Evolutionary conservation across 2,329 filamentous ascomycete genomes (phyloP), one percentile per base, ranked within the genome.

Genomic region (Penicillium sp.): DNA sequence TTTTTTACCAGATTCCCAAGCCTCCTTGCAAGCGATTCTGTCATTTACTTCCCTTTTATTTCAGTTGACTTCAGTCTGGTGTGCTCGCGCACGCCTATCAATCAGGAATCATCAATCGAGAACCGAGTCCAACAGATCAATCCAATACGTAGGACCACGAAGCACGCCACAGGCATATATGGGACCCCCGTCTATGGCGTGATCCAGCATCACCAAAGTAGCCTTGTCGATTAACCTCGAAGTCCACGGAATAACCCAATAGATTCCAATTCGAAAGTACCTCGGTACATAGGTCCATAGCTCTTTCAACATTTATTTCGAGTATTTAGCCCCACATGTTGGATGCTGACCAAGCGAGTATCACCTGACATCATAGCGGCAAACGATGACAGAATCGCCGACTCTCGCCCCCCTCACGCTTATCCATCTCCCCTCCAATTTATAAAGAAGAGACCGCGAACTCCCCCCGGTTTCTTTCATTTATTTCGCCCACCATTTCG

Each of bases 401-500:
- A 13, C 18, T 10, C 18, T 13, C 36, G 16, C 16, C 16, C 36
- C 36, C 36, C 16, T 39, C 36, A 39, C 16, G 18, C 6, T 38
- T 18, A 38, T 21, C 18, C 12, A 36, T 36, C 43, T 21, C n/a
- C 42, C 29, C 42, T 41, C n/a, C 10, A 34, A 34, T 49, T 47
- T 47, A 57, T 52, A 45, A 44, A 45, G 56, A 56, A 45, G 56
- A 56, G 57, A 60, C 49, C 53, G 54, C 50, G 43, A 15, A n/a
- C 6, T 16, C 15, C 15, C 45, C 34, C 39, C 45, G 49, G 50
- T 59, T 55, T 52, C 48, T 57, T 54, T 42, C 28, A 10, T 82
- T 6, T 76, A 29, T 39, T 48, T 48, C 48, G 67, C 67, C 74
- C 75, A 85, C 70, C 76, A 84, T 85, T 78, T 80, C 80, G 66